Conservation (phyloP, 2,329 filamentous ascomycete genomes). For the Aspergillus jensenii region DNA sequence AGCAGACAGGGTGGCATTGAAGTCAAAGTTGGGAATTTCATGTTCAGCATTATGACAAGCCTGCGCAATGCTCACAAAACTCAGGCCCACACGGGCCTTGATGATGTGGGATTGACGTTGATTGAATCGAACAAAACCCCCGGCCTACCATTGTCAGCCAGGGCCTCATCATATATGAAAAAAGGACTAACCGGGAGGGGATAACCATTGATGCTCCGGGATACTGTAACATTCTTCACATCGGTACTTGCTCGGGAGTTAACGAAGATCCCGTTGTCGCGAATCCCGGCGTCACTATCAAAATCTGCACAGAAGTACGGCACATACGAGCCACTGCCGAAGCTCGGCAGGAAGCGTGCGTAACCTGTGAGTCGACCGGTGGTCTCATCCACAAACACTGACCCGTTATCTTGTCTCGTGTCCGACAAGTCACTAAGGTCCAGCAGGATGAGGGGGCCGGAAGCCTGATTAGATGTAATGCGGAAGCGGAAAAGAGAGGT, state of each 20-base stretch:
- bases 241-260: conserved; percentile 59
- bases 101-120: conserved; percentile 52
- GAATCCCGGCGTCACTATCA: conserved; percentile 50
- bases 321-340: conserved; percentile 60
- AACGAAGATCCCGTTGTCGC: conserved; percentile 63
- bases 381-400: conserved; percentile 54
- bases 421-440: conserved; percentile 65
- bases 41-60: conserved; percentile 67
- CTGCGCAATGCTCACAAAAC: conserved; percentile 64
- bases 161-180: not conserved
- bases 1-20: conserved; percentile 51
- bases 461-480: conserved; percentile 47
- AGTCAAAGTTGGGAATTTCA: conserved; percentile 67
- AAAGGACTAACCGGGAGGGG: conserved; percentile 39
- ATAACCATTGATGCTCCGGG: conserved; percentile 59
- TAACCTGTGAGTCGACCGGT: conserved; percentile 64
- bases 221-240: conserved; percentile 55
- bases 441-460: conserved; percentile 61
- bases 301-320: conserved; percentile 70
- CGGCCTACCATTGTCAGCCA: conserved; percentile 44
- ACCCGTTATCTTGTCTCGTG: conserved; percentile 59
- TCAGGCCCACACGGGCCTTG: conserved; percentile 65
- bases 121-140: conserved; percentile 65
- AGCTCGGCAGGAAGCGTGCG: conserved; percentile 63
- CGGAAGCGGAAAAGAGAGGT: conserved; percentile 65